These are phyloP conservation scores for Penicillium sumatraense DNA, from an alignment of 2,329 filamentous ascomycete species.

Conservation along the genomic window DNA sequence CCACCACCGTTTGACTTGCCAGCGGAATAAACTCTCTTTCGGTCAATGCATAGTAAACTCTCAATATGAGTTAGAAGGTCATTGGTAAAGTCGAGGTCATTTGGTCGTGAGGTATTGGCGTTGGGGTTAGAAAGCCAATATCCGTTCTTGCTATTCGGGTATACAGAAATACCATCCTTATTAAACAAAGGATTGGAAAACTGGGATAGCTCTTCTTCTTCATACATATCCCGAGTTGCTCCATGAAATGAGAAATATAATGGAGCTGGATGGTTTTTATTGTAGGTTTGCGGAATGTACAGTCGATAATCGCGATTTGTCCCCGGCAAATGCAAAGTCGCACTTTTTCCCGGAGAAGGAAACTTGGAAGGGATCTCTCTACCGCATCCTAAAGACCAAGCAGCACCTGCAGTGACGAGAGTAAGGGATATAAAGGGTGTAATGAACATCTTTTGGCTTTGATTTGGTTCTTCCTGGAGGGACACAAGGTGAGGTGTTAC, in stretches of 20 bases:
- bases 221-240: conserved; percentile 39
- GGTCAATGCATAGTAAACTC: conserved; percentile 51
- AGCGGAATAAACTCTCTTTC: conserved; percentile 49
- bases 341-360: conserved; percentile 20
- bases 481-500: not conserved
- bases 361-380: conserved; percentile 21
- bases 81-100: conserved; percentile 52
- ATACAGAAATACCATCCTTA: conserved; percentile 50
- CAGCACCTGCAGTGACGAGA: conserved; percentile 4
- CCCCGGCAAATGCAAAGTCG: conserved; percentile 14
- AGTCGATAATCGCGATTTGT: conserved; percentile 29
- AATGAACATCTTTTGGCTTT: conserved; percentile 5
- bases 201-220: conserved; percentile 49
- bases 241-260: conserved; percentile 58
- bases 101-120: conserved; percentile 33
- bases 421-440: conserved; percentile 13
- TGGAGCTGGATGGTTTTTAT: conserved; percentile 39
- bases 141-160: conserved; percentile 51
- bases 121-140: conserved; percentile 41
- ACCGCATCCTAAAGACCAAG: conserved; percentile 22
- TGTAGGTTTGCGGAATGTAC: conserved; percentile 39
- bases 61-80: conserved; percentile 49
- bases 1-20: conserved; percentile 63
- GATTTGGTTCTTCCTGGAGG: not conserved
- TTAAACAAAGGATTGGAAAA: conserved; percentile 53